Conservation (phyloP, 2,329 filamentous ascomycete species). For the Orbilia javanica region DNA sequence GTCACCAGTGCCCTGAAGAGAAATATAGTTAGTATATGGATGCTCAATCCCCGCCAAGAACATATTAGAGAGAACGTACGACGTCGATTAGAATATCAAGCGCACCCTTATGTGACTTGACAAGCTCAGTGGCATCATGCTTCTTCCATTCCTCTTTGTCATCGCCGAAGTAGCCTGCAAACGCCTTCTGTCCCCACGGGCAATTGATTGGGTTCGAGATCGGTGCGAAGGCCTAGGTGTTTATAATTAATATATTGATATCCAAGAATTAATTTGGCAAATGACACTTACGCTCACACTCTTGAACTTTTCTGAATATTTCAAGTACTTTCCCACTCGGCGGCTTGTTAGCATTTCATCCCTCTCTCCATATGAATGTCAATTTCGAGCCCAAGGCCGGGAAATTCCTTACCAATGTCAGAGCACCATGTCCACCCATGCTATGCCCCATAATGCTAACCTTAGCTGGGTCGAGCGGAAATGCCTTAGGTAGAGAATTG, state of each 20-base stretch:
- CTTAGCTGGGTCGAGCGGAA: conserved; percentile 77
- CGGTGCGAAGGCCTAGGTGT: conserved; percentile 78
- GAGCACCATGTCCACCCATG: conserved; percentile 96
- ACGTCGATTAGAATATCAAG: conserved; percentile 89
- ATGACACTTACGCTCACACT: conserved; percentile 74
- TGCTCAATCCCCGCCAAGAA: neutral
- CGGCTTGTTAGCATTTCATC: conserved; percentile 30
- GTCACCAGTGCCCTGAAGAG: conserved; percentile 78
- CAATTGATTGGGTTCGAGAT: conserved; percentile 87
- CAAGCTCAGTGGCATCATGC: conserved; percentile 91
- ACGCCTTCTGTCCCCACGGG: conserved; percentile 94
- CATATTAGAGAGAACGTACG: conserved; percentile 68
- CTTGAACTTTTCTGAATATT: conserved; percentile 89
- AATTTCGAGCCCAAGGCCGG: neutral
- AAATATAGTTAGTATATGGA: neutral
- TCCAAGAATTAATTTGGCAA: neutral
- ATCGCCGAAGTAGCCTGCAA: conserved; percentile 86
- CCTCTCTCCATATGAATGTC: neutral
- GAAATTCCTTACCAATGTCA: conserved; percentile 76
- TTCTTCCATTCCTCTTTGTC: conserved; percentile 82
- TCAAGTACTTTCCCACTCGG: conserved; percentile 76
- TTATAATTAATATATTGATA: neutral
- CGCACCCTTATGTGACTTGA: conserved; percentile 78
- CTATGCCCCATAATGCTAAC: conserved; percentile 92
- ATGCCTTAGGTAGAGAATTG: conserved; percentile 77